Base-by-base conservation (phyloP, 345 rosid genomes). In the Populus pruinosa region DNA sequence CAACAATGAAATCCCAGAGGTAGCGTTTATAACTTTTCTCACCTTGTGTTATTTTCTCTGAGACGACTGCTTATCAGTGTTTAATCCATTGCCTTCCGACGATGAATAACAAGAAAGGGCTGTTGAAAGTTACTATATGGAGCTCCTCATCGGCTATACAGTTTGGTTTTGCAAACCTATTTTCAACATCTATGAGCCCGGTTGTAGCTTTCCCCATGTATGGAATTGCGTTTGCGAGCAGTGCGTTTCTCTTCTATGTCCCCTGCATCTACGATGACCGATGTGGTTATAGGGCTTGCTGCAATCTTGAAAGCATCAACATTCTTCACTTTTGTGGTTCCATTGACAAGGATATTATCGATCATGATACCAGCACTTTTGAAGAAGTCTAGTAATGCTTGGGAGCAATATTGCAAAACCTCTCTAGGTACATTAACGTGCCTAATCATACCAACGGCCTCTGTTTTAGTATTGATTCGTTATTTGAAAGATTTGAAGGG, bases 121-220 rank as follows among this genome's bases (percentile, higher is more conserved):
- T 72, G 33, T 7, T 72, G 67, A 72, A 38, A 38, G 21, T n/a
- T 6, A 14, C 7, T 5, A 56, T 72, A 35, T 72, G 76, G 66
- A 25, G 76, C 31, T 72, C 59, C 16, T 20, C 76, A 36, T 50
- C 71, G 2, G 21, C 73, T 4, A 63, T 74, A 17, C 18, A 41
- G 43, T 61, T 74, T 74, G 77, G 77, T 4, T 62, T 74, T 59
- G 35, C 36, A 1, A 63, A 62, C 59, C 41, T 25, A 17, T 43
- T 63, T 7, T 74, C 75, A 5, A 72, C 75, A 10, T 72, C 56
- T 6, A 56, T 72, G 66, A 33, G 75, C n/a, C 20, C 59, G 11
- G 17, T 6, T 4, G 44, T 35, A 5, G 10, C 21, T 72, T 0
- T 55, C 14, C 29, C 25, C 21, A 55, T 72, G 75, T 56, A 72